Evolutionary conservation across 169 alveolate genomes (phyloP).

Genomic region (Theileria orientalis): DNA sequence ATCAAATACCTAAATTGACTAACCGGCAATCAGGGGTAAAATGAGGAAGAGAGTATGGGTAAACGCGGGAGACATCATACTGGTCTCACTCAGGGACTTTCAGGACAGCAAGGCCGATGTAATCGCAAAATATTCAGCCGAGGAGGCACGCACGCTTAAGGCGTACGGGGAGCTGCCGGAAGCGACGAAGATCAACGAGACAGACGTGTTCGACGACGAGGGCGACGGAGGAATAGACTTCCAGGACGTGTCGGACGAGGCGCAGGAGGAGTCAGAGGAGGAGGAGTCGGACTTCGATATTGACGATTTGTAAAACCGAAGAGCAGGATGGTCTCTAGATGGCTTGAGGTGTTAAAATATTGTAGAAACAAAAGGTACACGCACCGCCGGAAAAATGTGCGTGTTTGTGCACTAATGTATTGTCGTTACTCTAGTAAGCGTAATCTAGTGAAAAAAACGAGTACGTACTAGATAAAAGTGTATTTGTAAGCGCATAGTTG

Average conservation of each 20-base stretch:
- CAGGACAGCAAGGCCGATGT: constrained; percentile 98
- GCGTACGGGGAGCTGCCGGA: constrained; percentile 97
- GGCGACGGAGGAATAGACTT: constrained; percentile 85
- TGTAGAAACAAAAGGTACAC: background rate
- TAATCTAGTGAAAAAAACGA: background rate
- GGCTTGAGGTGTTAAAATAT: background rate
- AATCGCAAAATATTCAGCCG: constrained; percentile 95
- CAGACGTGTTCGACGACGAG: constrained; percentile 87
- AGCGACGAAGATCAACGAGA: constrained; percentile 90
- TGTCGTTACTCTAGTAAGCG: no score
- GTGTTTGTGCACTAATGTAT: no score
- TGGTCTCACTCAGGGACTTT: constrained; percentile 95
- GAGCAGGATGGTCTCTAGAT: background rate
- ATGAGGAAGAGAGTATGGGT: constrained; percentile 98
- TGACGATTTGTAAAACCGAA: constrained; percentile 60
- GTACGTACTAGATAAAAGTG: no score
- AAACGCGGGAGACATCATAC: constrained; percentile 93
- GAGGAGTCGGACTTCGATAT: constrained; percentile 60
- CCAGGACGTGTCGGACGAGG: constrained; percentile 79
- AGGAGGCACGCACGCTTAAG: constrained; percentile 95
- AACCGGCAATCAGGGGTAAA: constrained; percentile 83
- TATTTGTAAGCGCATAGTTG: no score
- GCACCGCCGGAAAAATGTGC: background rate
- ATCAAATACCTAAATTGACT: background rate
- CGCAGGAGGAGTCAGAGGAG: constrained; percentile 29